phyloP scores from a whole-genome alignment of 148 eudicot species.

The Camellia granthamiana region DNA sequence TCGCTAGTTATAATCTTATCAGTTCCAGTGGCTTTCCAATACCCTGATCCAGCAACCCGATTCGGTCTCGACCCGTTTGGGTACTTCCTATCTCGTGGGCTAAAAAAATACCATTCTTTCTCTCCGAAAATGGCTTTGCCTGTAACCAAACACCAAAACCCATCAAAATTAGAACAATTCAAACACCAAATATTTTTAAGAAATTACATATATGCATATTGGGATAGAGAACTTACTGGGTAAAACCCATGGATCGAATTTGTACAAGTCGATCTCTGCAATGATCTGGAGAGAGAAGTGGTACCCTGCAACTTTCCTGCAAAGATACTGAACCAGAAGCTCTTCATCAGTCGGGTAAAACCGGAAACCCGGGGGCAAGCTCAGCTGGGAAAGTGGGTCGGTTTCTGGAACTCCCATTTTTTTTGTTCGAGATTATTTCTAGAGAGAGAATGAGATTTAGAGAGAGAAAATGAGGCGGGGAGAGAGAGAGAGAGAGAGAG shows the following conservation, averaged over 20 bases:
- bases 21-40: slow-evolving; percentile 86
- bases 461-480: background rate
- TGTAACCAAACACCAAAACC: slow-evolving; percentile 17
- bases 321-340: slow-evolving; percentile 66
- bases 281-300: slow-evolving; percentile 56
- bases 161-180: background rate
- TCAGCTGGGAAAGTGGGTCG: slow-evolving; percentile 54
- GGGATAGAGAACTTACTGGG: slow-evolving; percentile 41
- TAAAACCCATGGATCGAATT: slow-evolving; percentile 78
- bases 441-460: background rate
- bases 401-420: slow-evolving; percentile 48
- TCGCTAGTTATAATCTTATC: slow-evolving; percentile 58
- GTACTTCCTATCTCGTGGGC: slow-evolving; percentile 75
- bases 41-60: slow-evolving; percentile 74
- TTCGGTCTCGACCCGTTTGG: slow-evolving; percentile 86
- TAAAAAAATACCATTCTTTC: slow-evolving; percentile 84
- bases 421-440: background rate
- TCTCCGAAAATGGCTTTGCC: slow-evolving; percentile 77
- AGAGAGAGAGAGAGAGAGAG: background rate
- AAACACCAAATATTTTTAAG: background rate
- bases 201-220: background rate
- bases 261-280: slow-evolving; percentile 71
- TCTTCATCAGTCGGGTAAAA: slow-evolving; percentile 86
- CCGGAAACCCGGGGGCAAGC: slow-evolving; percentile 82
- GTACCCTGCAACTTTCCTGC: slow-evolving; percentile 62